These are phyloP conservation scores for Papiliotrema nemorosa DNA, from an alignment of 1,284 basidiomycete genomes.

Conservation along the genomic window DNA sequence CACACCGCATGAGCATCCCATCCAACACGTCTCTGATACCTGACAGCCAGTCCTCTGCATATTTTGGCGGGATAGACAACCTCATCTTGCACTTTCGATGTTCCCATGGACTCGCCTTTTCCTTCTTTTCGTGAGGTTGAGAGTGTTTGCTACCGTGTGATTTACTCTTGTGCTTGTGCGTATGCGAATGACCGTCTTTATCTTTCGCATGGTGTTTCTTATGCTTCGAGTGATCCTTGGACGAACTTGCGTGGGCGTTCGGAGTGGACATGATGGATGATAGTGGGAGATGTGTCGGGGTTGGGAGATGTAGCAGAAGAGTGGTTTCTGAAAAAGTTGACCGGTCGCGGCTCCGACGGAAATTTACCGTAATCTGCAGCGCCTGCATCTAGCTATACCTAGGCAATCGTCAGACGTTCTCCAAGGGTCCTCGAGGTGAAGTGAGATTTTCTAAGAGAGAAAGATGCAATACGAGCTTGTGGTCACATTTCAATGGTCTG, in stretches of 20 bases:
- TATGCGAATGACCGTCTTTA: conserved; percentile 2
- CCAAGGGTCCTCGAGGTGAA: not conserved
- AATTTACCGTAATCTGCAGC: too few species aligned
- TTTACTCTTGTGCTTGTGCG: conserved; percentile 8
- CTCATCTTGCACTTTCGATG: conserved; percentile 63
- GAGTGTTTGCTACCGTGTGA: not conserved
- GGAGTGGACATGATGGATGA: conserved; percentile 4
- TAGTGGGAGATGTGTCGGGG: not conserved
- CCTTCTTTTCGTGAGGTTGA: conserved; percentile 10
- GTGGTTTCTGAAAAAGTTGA: not conserved
- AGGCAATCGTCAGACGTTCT: too few species aligned
- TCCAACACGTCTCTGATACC: conserved; percentile 86
- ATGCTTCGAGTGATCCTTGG: conserved; percentile 20
- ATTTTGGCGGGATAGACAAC: conserved; percentile 78
- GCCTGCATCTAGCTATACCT: too few species aligned
- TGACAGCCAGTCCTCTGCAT: conserved; percentile 62
- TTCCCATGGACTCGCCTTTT: conserved; percentile 55
- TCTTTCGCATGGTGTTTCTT: conserved; percentile 7
- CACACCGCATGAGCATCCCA: conserved; percentile 88
- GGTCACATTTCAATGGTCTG: too few species aligned
- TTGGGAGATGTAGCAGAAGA: not conserved
- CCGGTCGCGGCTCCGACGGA: too few species aligned
- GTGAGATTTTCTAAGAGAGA: not conserved
- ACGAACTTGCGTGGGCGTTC: conserved; percentile 26
- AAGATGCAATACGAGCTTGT: not conserved